Percentiles rank a stretch among this genome's conserved stretches.
phyloP scores from a whole-genome alignment of 2,329 filamentous ascomycete genomes.

The Colletotrichum chrysophilum region DNA sequence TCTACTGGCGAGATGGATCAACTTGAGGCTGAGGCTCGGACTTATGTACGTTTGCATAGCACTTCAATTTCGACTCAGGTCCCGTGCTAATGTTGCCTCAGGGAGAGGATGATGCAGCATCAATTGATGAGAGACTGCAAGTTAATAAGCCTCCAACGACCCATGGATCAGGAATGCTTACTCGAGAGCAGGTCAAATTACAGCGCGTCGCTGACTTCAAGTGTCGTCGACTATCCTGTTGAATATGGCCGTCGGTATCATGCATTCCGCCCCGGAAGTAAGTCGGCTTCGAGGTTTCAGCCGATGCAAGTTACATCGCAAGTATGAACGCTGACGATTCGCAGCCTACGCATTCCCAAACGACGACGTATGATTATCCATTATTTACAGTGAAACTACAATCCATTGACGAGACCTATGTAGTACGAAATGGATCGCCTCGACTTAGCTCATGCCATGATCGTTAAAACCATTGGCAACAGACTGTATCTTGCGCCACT shows the following conservation, averaged over 20 bases:
- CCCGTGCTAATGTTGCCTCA: accelerated
- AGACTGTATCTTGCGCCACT: background rate
- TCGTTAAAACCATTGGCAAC: background rate
- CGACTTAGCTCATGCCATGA: background rate
- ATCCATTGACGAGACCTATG: background rate
- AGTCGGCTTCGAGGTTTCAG: background rate
- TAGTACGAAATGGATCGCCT: background rate
- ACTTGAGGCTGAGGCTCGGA: background rate
- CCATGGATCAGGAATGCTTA: background rate
- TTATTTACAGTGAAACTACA: background rate
- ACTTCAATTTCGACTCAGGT: accelerated
- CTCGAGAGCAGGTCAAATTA: background rate
- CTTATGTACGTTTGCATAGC: background rate
- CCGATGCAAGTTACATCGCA: too few relatives aligned
- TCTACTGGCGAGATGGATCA: background rate
- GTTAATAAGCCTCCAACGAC: background rate
- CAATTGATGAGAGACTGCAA: background rate
- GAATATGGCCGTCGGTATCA: background rate
- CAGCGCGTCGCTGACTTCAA: background rate
- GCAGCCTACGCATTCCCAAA: background rate
- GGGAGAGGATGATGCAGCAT: background rate
- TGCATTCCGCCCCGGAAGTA: background rate
- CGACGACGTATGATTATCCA: background rate
- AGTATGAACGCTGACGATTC: accelerated
- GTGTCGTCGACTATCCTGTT: background rate